A percentile compares a stretch with the other conserved stretches of the same genome.
Evolutionary conservation across 768 basidiomycete genomes (phyloP).

Genomic region (Lentinula lateritia): DNA sequence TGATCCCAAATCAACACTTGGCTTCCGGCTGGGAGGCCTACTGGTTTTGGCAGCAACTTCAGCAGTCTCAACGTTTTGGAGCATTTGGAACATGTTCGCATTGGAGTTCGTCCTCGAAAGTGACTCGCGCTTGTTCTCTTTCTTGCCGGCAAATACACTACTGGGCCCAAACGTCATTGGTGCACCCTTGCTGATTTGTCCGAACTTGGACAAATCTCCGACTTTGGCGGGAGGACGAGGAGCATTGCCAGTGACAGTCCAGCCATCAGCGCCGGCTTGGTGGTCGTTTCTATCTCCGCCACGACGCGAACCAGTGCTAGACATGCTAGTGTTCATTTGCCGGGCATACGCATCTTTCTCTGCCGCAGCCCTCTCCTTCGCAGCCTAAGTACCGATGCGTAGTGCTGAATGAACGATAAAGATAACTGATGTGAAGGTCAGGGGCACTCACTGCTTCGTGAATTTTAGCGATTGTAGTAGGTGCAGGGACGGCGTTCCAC

Average conservation of each 20-base stretch:
- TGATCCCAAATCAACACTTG: constrained; percentile 39
- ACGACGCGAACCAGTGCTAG: constrained; percentile 85
- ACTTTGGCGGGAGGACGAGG: constrained; percentile 66
- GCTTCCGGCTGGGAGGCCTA: constrained; percentile 43
- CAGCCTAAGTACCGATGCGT: constrained; percentile 42
- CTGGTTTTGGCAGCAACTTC: constrained; percentile 50
- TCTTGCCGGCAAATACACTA: constrained; percentile 74
- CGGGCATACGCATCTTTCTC: constrained; percentile 58
- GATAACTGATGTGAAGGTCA: not conserved
- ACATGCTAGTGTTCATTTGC: constrained; percentile 58
- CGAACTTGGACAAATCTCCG: constrained; percentile 83
- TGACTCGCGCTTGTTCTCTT: constrained; percentile 59
- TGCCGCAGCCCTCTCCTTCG: constrained; percentile 70
- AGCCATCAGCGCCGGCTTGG: constrained; percentile 69
- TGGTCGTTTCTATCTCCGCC: constrained; percentile 65
- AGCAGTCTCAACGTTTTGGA: constrained; percentile 52
- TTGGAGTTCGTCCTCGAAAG: constrained; percentile 73
- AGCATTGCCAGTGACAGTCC: constrained; percentile 57
- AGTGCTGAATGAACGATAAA: not conserved
- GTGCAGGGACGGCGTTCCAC: constrained; percentile 69
- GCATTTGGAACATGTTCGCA: constrained; percentile 87
- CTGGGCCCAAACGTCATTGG: constrained; percentile 79
- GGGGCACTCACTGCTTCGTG: constrained; percentile 65
- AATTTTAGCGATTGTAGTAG: constrained; percentile 83
- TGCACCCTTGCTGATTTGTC: constrained; percentile 69